Conservation (phyloP, 176 grass and related monocot genomes). For the Aegilops bicornis region DNA sequence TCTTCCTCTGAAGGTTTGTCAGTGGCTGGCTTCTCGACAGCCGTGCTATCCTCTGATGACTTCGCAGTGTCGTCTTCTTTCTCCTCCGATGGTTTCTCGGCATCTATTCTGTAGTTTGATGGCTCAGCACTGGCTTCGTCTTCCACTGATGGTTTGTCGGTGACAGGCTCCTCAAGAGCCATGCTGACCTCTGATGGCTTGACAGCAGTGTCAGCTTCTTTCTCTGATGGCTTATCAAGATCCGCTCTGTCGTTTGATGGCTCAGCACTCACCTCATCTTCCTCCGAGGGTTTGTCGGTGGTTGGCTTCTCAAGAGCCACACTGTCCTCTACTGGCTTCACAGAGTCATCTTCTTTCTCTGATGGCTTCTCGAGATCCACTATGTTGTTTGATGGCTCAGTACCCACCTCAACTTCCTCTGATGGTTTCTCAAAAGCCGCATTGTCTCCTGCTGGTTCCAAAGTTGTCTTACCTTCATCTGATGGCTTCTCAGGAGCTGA, state of each 20-base stretch:
- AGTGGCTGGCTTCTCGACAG: slow-evolving; percentile 12
- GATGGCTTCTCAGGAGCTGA: slow-evolving; percentile 5
- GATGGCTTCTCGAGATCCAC: slow-evolving; percentile 10
- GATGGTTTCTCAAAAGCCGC: background rate
- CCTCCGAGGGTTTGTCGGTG: background rate
- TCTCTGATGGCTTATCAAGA: slow-evolving; percentile 25
- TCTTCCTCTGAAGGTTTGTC: slow-evolving; percentile 26
- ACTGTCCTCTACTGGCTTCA: slow-evolving; percentile 25
- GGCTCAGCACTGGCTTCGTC: background rate
- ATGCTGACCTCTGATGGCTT: slow-evolving; percentile 27
- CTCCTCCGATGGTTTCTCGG: slow-evolving; percentile 30
- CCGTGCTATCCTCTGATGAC: slow-evolving; percentile 15
- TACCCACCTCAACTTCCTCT: background rate
- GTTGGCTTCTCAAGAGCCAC: slow-evolving; percentile 23
- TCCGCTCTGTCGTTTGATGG: background rate
- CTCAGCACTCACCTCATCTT: slow-evolving; percentile 29
- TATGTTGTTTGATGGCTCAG: background rate
- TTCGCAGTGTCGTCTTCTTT: slow-evolving; percentile 8
- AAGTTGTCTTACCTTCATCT: slow-evolving; percentile 22
- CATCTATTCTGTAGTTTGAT: background rate
- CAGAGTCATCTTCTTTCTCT: background rate
- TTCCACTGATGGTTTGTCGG: slow-evolving; percentile 29
- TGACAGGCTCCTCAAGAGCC: slow-evolving; percentile 2
- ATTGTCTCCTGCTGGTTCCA: slow-evolving; percentile 28
- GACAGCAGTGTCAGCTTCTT: slow-evolving; percentile 1